Base-by-base conservation (phyloP, 495 filamentous ascomycete genomes). In the Penicillium manginii region DNA sequence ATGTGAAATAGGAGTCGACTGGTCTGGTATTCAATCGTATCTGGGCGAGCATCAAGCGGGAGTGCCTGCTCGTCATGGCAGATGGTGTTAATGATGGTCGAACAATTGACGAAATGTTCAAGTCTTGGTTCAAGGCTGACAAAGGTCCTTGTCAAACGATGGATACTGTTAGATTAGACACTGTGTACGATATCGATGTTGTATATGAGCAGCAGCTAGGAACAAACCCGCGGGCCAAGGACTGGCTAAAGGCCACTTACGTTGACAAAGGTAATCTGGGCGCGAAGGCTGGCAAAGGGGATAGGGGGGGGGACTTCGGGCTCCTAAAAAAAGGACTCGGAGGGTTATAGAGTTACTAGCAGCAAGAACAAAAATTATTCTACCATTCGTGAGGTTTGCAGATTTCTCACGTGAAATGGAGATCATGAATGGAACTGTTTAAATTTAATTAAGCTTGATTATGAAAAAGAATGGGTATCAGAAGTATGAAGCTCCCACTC, bases 11-110 rank as follows among this genome's bases (percentile, higher is more conserved):
- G 49, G 78, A 83, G 32, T 78, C 73, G 9, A 80, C 74, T 1
- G 81, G 81, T 1, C 71, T 83, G 59, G 77, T 81, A 12, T 77
- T 79, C 58, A 81, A 81, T 60, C 77, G 81, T 0, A 68, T 84
- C 22, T 83, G 80, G 78, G 81, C 77, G 0, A 75, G 74, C 7
- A 75, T 81, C 58, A 82, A 83, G 65, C 67, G 80, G 14, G 81
- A 83, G 54, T 66, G 63, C 19, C 48, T 83, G 50, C 63, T 70
- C 39, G 71, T 81, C 1, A 51, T 84, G 19, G 63, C 73, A 9
- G 79, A 83, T 35, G 79, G 76, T 0, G 73, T 80, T 2, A 76
- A 69, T 5, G 65, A 60, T 52, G 76, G 71, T 1, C 63, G 54
- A 10, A 75, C 78, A 1, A 62, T 81, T 39, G 79, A 83, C 61